A percentile compares a stretch with the other conserved stretches of the same genome.
phyloP scores from a whole-genome alignment of 805 yeast species.

The Saturnispora silvae region DNA sequence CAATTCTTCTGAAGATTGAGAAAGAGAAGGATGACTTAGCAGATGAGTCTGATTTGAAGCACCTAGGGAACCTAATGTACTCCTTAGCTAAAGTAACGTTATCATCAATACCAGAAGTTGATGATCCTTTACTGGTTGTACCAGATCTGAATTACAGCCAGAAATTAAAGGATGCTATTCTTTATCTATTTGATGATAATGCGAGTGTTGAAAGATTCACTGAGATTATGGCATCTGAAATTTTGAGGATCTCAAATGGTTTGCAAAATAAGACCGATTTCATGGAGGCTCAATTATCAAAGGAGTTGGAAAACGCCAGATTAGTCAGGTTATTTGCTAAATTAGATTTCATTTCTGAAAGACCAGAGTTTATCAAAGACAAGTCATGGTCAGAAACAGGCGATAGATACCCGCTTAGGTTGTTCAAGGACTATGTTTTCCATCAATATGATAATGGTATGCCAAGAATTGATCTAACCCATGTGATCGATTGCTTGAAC shows the following conservation, averaged over 20 bases:
- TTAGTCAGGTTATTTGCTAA: slow-evolving; percentile 74
- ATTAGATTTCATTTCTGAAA: slow-evolving; percentile 64
- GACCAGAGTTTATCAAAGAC: slow-evolving; percentile 54
- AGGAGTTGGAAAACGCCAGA: slow-evolving; percentile 82
- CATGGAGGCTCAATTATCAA: slow-evolving; percentile 48
- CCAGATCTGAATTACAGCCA: slow-evolving; percentile 30
- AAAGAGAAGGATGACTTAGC: slow-evolving; percentile 22
- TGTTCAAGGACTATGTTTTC: slow-evolving; percentile 78
- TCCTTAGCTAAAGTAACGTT: slow-evolving; percentile 36
- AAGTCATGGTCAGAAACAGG: slow-evolving; percentile 66
- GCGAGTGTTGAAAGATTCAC: slow-evolving; percentile 26
- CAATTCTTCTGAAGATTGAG: slow-evolving; percentile 38
- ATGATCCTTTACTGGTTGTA: slow-evolving; percentile 18
- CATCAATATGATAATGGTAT: slow-evolving; percentile 78
- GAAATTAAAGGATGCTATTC: slow-evolving; percentile 35
- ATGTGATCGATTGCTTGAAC: slow-evolving; percentile 68
- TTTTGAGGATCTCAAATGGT: slow-evolving; percentile 39
- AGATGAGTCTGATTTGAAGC: slow-evolving; percentile 40
- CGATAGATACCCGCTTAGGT: slow-evolving; percentile 54
- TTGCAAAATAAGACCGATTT: slow-evolving; percentile 44
- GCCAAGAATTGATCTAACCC: slow-evolving; percentile 72
- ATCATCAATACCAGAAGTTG: slow-evolving; percentile 10
- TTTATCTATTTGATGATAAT: slow-evolving; percentile 25
- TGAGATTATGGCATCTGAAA: slow-evolving; percentile 31
- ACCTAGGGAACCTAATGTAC: slow-evolving; percentile 51